Base-by-base conservation (phyloP, 1,284 basidiomycete genomes). In the Trichosporon faecale region DNA sequence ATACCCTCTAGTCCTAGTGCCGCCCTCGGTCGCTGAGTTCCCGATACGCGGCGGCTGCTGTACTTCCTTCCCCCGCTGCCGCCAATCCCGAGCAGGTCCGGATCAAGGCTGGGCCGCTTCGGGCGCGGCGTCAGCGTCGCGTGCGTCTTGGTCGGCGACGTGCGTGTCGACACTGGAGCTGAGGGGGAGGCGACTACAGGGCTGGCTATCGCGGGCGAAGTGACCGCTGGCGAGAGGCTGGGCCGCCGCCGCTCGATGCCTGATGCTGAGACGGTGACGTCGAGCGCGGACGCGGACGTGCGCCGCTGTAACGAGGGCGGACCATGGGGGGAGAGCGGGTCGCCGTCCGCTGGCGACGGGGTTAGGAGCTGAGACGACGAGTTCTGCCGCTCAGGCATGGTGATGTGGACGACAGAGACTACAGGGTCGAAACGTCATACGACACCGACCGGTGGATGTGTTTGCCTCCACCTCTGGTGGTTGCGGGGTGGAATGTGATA, bases 1-100 rank as follows among this genome's bases (percentile, higher is more conserved):
- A 75, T 76, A 14, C 69, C 71, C 25, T 79, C 67, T n/a, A 74
- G 74, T 40, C 79, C 77, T 11, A 80, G 68, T 21, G 74, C 71
- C 23, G 63, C 61, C 8, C 27, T 46, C 46, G 69, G 70, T 8
- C 66, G 46, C 12, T 65, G 25, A 14, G 18, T 16, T 9, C 60
- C 33, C 27, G 66, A 52, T 1, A 29, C 27, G 14, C 33, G 33
- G 8, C 49, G 67, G 16, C 64, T 60, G 64, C 55, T 64, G 64
- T 35, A 46, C 33, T 33, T 25, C 5, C 67, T 37, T n/a, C 61
- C 29, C 1, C 67, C 63, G 23, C 23, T 25, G 9, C n/a, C 52
- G 9, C 64, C 67, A 11, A 68, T 65, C 9, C 69, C 65, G 55
- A 69, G 66, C 40, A 66, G 61, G 37, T 70, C 65, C 4, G 65